These are phyloP conservation scores for Candida koratica DNA, from an alignment of 805 yeast species.

Conservation along the genomic window DNA sequence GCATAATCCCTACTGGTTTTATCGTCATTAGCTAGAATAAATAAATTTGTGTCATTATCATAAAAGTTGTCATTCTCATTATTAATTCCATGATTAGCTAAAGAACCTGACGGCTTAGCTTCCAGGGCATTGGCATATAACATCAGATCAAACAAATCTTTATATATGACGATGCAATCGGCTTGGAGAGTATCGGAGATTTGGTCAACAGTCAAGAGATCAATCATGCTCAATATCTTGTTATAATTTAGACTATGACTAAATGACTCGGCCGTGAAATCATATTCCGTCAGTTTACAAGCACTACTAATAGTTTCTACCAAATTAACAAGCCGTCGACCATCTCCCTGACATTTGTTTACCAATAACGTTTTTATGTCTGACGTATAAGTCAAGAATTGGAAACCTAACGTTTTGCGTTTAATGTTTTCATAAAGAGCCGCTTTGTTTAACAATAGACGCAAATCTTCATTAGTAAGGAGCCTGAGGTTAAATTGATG, in stretches of 20 bases:
- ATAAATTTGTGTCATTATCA: slow-evolving; percentile 6
- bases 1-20: slow-evolving; percentile 15
- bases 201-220: not conserved
- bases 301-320: slow-evolving; percentile 28
- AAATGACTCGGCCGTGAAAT: not conserved
- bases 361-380: slow-evolving; percentile 17
- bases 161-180: not conserved
- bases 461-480: slow-evolving; percentile 48
- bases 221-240: not conserved
- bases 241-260: not conserved
- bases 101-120: not conserved
- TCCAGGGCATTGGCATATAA: not conserved
- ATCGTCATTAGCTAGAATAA: slow-evolving; percentile 8
- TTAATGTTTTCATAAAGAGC: slow-evolving; percentile 36
- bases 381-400: slow-evolving; percentile 16
- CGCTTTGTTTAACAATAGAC: slow-evolving; percentile 54
- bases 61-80: slow-evolving; percentile 9
- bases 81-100: not conserved
- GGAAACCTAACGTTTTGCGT: slow-evolving; percentile 9
- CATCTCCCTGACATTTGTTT: slow-evolving; percentile 26
- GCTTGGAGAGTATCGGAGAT: not conserved
- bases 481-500: slow-evolving; percentile 68
- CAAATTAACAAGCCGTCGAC: slow-evolving; percentile 30
- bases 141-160: not conserved
- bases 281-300: not conserved